Base-by-base conservation (phyloP, 768 basidiomycete species). In the Suillus luteus region DNA sequence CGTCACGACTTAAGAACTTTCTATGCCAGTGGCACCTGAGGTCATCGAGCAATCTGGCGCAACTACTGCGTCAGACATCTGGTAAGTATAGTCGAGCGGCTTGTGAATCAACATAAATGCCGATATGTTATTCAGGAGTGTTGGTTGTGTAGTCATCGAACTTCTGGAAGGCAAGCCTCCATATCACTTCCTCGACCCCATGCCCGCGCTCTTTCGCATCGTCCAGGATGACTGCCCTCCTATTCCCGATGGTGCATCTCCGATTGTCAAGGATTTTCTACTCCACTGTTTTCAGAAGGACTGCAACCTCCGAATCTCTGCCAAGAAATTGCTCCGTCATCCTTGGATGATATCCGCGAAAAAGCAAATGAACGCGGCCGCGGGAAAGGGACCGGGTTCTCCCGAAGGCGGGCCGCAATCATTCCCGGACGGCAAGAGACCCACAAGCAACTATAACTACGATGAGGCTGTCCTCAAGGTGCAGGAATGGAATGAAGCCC, bases 271-370 rank as follows among this genome's bases (percentile, higher is more conserved):
- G 70, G 95, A 99, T 76, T 99, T 99, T 71, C 81, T 99, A 15
- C 92, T 93, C 69, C 95, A 97, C 64, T 99, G 97, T 72, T 99
- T 99, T 76, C 96, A 99, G 81, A 99, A 99, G 77, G 96, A 99
- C 72, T 88, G 88, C 66, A 96, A 98, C 77, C 82, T 99, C 35
- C 90, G 97, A 24, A 90, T 99, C 69, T 91, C 92, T 1, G 97
- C 96, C 7, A 92, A 91, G 78, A 98, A 98, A 78, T 81, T 99
- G 22, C 79, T 97, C 24, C 83, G 84, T 70, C 97, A 99, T 71
- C 93, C 95, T 27, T 99, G 97, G 97, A 99, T 99, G 95, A 79
- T 89, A 14, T 84, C 91, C 0, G 88, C 93, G 1, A 84, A 90
- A 70, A 90, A 86, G 71, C 91, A 95, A 73, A 83, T 92, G 79